Evolutionary conservation across 176 grass and related monocot genomes (phyloP).

Genomic region (Bromus sterilis): DNA sequence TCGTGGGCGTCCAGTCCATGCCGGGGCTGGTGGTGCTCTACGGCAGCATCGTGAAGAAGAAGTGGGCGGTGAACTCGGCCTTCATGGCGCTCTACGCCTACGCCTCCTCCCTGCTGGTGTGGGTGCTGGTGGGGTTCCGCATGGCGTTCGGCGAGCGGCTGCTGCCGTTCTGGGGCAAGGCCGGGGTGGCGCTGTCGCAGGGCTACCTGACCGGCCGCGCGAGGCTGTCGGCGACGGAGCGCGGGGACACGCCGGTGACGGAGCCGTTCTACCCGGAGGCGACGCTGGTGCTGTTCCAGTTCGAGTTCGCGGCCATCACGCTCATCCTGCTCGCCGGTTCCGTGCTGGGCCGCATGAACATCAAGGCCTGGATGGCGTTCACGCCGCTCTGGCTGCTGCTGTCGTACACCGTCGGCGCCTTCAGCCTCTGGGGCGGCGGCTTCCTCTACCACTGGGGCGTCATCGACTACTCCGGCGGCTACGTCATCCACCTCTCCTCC

Average conservation of each 20-base stretch:
- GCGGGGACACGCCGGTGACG: not conserved
- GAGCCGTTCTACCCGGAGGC: constrained; percentile 55
- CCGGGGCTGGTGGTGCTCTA: constrained; percentile 56
- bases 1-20: constrained; percentile 82
- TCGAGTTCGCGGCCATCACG: constrained; percentile 80
- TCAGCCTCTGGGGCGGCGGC: constrained; percentile 84
- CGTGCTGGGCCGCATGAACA: constrained; percentile 78
- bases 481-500: constrained; percentile 90
- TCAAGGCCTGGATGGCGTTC: constrained; percentile 94
- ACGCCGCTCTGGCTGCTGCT: constrained; percentile 74
- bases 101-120: constrained; percentile 64
- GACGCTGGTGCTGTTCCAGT: constrained; percentile 66
- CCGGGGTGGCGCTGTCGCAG: constrained; percentile 49
- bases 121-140: constrained; percentile 60
- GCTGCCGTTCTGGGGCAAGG: constrained; percentile 78
- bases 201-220: constrained; percentile 43
- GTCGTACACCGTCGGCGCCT: constrained; percentile 86
- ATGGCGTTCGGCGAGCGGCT: constrained; percentile 72
- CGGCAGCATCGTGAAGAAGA: constrained; percentile 91
- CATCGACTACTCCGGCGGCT: constrained; percentile 92
- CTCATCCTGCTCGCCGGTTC: constrained; percentile 72
- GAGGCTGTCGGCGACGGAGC: constrained; percentile 29
- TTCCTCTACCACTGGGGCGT: constrained; percentile 97
- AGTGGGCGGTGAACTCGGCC: constrained; percentile 78
- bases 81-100: constrained; percentile 85